phyloP scores from a whole-genome alignment of 2,329 filamentous ascomycete species.

The Fusarium palustre region DNA sequence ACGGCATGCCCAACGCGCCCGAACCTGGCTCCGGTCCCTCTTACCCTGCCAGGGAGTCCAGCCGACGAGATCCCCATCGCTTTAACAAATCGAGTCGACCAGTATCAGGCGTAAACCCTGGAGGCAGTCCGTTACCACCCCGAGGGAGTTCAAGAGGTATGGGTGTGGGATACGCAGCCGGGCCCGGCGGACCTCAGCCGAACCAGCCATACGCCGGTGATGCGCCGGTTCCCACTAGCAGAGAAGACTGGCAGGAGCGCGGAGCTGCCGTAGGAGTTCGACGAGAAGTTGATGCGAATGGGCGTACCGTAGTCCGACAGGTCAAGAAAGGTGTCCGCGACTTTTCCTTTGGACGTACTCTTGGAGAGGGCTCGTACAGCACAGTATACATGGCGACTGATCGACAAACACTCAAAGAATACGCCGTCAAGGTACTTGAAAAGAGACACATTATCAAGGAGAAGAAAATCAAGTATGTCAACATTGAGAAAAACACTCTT shows the following conservation, averaged over 20 bases:
- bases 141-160: slow-evolving; percentile 81
- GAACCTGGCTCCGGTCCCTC: slow-evolving; percentile 69
- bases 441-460: slow-evolving; percentile 99
- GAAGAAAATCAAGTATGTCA: slow-evolving; percentile 99
- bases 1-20: slow-evolving; percentile 66
- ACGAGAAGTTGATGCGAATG: slow-evolving; percentile 86
- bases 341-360: slow-evolving; percentile 89
- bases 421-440: slow-evolving; percentile 97
- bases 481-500: slow-evolving; percentile 98
- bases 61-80: slow-evolving; percentile 69
- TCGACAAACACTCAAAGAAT: slow-evolving; percentile 92
- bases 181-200: slow-evolving; percentile 26
- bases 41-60: slow-evolving; percentile 73
- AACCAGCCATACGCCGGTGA: slow-evolving; percentile 54
- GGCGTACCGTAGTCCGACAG: slow-evolving; percentile 81
- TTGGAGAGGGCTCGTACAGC: slow-evolving; percentile 98
- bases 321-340: slow-evolving; percentile 98
- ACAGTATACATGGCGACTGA: slow-evolving; percentile 94
- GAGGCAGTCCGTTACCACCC: slow-evolving; percentile 74
- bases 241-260: slow-evolving; percentile 95
- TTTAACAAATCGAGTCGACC: slow-evolving; percentile 73
- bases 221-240: slow-evolving; percentile 65
- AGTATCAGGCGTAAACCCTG: slow-evolving; percentile 56
- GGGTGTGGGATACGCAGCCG: slow-evolving; percentile 65
- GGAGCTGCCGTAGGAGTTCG: slow-evolving; percentile 88